Base-by-base conservation (phyloP, 2,329 filamentous ascomycete genomes). In the Lachnellula hyalina region DNA sequence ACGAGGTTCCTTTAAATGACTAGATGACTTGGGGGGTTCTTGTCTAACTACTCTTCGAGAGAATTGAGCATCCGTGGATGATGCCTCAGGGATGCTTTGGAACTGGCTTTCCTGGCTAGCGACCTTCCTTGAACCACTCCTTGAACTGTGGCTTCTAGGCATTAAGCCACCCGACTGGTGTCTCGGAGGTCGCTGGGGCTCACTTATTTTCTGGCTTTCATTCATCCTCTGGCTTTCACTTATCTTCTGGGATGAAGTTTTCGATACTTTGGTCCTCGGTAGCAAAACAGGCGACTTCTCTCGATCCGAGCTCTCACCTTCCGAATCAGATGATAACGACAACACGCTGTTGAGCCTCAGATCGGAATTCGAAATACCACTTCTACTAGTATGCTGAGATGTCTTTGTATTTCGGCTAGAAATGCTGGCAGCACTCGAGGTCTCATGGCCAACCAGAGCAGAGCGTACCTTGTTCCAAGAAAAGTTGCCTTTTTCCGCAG, bases 271-370 rank as follows among this genome's bases (percentile, higher is more conserved):
- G 52, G 46, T 38, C 45, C 50, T 52, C 8, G 47, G 25, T 4
- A 35, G 23, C 17, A 36, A 44, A 40, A 23, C 40, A 14, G 52
- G 34, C 34, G 61, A 49, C 41, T 47, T 56, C 25, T 64, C 60
- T 1, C 25, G 25, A 35, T 62, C 65, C 12, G 54, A 62, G 38
- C 52, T 40, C 9, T 65, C 64, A 8, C 53, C 61, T 47, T 68
- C 67, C 14, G 65, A 67, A 51, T 67, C 67, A 25, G 67, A 68
- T 8, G 66, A 69, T 19, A 69, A 55, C 25, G 67, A 68, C 19
- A 70, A 49, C 9, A 70, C 64, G 42, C 68, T 70, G 23, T 63
- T 65, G 21, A 67, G 54, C 45, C 65, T 62, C 15, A 69, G 54
- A 47, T 69, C 62, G 23, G 63, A 60, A 54, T 57, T 62, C 1